Evolutionary conservation across 202 grass and related monocot genomes (phyloP).

Genomic region (Zoysia matrella): DNA sequence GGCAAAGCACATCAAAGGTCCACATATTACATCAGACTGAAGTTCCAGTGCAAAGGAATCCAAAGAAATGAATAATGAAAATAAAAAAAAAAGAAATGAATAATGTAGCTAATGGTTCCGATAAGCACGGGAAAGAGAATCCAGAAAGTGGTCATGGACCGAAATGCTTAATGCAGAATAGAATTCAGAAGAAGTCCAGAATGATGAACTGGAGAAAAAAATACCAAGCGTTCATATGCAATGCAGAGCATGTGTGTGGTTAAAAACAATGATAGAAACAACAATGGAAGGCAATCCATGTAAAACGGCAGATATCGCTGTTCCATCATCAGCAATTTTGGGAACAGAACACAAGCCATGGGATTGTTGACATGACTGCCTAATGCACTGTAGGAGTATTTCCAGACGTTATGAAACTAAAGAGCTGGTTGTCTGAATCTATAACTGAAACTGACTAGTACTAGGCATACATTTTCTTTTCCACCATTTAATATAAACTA

Average conservation of each 20-base stretch:
- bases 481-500: slow-evolving; percentile 1
- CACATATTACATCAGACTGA: neutral
- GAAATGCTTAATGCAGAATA: slow-evolving; percentile 14
- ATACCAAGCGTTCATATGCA: neutral
- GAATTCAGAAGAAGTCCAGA: slow-evolving; percentile 13
- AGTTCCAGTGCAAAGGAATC: neutral
- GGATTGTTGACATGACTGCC: neutral
- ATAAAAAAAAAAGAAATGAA: too few species aligned
- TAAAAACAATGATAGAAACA: neutral
- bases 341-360: slow-evolving; percentile 1
- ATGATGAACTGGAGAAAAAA: neutral
- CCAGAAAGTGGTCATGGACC: neutral
- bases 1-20: slow-evolving; percentile 7
- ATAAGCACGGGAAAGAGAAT: slow-evolving; percentile 14
- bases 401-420: slow-evolving; percentile 9
- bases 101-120: neutral
- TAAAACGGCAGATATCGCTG: too few species aligned
- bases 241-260: neutral
- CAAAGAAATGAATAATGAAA: neutral
- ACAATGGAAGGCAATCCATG: neutral
- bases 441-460: slow-evolving; percentile 15
- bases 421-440: slow-evolving; percentile 21
- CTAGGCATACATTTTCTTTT: neutral
- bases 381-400: neutral
- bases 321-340: neutral